Evolutionary conservation across 371 early-diverging fungal species (phyloP).

Genomic region (Syncephalastrum monosporum): DNA sequence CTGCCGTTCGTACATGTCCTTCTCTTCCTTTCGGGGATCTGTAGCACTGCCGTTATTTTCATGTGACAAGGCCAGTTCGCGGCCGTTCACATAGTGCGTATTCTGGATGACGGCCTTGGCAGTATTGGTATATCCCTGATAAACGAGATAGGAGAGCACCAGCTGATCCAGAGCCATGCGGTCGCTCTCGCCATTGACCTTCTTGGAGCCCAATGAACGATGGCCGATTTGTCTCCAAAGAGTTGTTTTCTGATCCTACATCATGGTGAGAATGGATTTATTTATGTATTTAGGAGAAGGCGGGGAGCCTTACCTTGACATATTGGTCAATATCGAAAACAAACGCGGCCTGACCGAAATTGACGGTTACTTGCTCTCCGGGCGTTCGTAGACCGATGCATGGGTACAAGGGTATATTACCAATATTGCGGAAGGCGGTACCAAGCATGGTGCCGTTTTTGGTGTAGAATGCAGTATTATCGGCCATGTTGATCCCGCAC

Average conservation of each 20-base stretch:
- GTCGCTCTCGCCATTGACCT: conserved; percentile 10
- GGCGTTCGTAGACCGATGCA: conserved; percentile 88
- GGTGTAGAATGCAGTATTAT: conserved; percentile 80
- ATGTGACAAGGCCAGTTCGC: conserved; percentile 6
- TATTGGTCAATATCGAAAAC: conserved; percentile 84
- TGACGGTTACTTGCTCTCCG: conserved; percentile 82
- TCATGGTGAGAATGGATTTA: not conserved
- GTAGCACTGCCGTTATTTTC: conserved; percentile 2
- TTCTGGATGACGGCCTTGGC: conserved; percentile 61
- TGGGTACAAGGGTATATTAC: conserved; percentile 63
- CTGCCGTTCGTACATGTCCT: conserved; percentile 34
- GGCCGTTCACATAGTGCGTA: conserved; percentile 11
- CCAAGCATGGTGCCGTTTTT: conserved; percentile 90
- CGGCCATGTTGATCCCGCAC: conserved; percentile 87
- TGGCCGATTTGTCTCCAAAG: conserved; percentile 11
- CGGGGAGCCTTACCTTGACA: conserved; percentile 48
- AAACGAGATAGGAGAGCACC: conserved; percentile 74
- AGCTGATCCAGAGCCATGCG: conserved; percentile 46
- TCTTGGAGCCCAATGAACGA: conserved; percentile 2
- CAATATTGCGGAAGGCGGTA: conserved; percentile 38
- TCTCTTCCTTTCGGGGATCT: conserved; percentile 16
- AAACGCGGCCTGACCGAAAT: conserved; percentile 90
- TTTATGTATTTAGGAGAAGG: not conserved
- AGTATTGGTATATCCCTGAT: conserved; percentile 75
- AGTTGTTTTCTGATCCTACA: conserved; percentile 14